Evolutionary conservation across 2,329 filamentous ascomycete genomes (phyloP).

Genomic region (Phialemoniopsis sp.): DNA sequence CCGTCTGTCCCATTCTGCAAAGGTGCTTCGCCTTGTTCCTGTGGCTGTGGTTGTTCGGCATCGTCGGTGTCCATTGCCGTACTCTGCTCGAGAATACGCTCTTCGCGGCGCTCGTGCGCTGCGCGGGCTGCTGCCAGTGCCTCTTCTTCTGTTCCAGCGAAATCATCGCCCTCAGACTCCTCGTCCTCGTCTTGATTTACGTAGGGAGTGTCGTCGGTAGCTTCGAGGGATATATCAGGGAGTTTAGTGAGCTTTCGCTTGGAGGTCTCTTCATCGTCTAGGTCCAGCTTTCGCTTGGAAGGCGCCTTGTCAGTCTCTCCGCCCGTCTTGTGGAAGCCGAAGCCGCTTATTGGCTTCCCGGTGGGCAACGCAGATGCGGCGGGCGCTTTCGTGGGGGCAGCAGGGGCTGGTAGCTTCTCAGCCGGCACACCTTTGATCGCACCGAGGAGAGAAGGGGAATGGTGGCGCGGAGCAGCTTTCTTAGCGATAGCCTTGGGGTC

Average conservation of each 20-base stretch:
- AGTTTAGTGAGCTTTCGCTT: constrained; percentile 89
- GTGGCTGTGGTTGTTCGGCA: constrained; percentile 16
- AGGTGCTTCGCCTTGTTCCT: constrained; percentile 15
- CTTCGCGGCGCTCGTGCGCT: constrained; percentile 79
- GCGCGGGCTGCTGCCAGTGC: constrained; percentile 79
- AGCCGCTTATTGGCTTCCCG: constrained; percentile 70
- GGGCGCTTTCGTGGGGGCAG: neutral
- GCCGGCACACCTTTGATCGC: constrained; percentile 34
- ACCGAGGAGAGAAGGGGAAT: constrained; percentile 50
- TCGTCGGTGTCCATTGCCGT: constrained; percentile 41
- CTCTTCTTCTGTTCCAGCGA: constrained; percentile 82
- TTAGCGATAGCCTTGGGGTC: constrained; percentile 84
- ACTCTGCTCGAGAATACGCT: constrained; percentile 50
- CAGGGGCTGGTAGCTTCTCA: constrained; percentile 22
- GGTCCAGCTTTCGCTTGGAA: constrained; percentile 71
- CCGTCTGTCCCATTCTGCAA: constrained; percentile 11
- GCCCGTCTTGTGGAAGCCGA: constrained; percentile 71
- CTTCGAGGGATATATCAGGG: constrained; percentile 68
- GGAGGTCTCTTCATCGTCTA: constrained; percentile 84
- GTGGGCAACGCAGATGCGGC: constrained; percentile 3
- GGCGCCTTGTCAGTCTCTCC: constrained; percentile 62
- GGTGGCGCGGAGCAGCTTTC: constrained; percentile 61
- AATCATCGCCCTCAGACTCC: constrained; percentile 70
- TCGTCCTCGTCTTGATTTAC: constrained; percentile 58
- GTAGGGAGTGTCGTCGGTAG: constrained; percentile 55